Percentiles rank a stretch among this genome's conserved stretches.
These are phyloP conservation scores for Dimocarpus longan DNA, from an alignment of 345 rosid genomes.

Conservation along the genomic window DNA sequence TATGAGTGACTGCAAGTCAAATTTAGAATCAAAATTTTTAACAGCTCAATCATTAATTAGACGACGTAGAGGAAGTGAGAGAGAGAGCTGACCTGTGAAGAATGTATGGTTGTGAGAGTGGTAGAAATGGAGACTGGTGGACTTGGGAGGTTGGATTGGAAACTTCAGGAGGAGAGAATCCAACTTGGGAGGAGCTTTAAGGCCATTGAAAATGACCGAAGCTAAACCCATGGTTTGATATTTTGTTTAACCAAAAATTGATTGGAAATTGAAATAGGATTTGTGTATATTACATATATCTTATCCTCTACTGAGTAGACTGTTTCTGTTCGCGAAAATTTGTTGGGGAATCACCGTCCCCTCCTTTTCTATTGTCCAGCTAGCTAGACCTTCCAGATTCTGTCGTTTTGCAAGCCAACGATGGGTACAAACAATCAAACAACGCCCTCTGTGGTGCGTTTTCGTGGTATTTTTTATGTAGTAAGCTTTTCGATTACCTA, in stretches of 20 bases:
- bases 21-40: conserved; percentile 9
- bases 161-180: conserved; percentile 38
- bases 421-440: too few relatives aligned
- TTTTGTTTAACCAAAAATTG: neutral
- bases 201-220: conserved; percentile 57
- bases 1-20: conserved; percentile 36
- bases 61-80: neutral
- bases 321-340: neutral
- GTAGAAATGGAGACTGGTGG: conserved; percentile 38
- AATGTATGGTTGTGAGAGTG: conserved; percentile 27
- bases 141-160: conserved; percentile 37
- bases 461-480: too few relatives aligned
- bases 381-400: neutral
- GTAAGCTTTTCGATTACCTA: too few relatives aligned
- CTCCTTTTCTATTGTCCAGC: neutral
- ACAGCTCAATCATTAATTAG: neutral
- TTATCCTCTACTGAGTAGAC: neutral
- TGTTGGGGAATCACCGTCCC: neutral
- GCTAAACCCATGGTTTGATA: conserved; percentile 53
- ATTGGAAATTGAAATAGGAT: neutral
- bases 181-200: conserved; percentile 48
- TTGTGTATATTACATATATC: neutral
- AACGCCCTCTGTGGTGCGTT: too few relatives aligned
- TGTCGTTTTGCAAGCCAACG: neutral
- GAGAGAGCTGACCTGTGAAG: conserved; percentile 21